Conservation (phyloP, 768 basidiomycete species). For the Lactarius pseudohatsudake region DNA sequence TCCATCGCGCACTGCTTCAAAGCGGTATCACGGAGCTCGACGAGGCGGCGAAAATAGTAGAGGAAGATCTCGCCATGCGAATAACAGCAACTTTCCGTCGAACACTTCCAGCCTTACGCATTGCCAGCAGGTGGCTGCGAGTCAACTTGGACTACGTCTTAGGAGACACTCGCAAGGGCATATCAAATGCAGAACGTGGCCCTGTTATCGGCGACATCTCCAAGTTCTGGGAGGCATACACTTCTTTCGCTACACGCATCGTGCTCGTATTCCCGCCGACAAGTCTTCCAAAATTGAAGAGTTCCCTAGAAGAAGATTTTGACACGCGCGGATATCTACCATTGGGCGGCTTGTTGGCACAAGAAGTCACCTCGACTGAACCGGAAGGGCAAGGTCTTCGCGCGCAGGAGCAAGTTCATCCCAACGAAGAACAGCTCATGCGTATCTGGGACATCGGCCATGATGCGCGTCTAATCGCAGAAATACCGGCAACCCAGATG, state of each 20-base stretch:
- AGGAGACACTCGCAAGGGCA: slow-evolving; percentile 23
- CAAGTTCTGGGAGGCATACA: slow-evolving; percentile 73
- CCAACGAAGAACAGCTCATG: slow-evolving; percentile 96
- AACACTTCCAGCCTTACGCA: slow-evolving; percentile 81
- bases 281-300: slow-evolving; percentile 54
- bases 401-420: slow-evolving; percentile 55
- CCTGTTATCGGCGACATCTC: slow-evolving; percentile 40
- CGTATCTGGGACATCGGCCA: slow-evolving; percentile 80
- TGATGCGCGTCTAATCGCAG: slow-evolving; percentile 60
- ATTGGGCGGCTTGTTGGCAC: slow-evolving; percentile 58
- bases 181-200: slow-evolving; percentile 27
- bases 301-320: slow-evolving; percentile 83
- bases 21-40: slow-evolving; percentile 63
- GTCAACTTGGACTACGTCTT: slow-evolving; percentile 50
- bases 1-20: slow-evolving; percentile 63
- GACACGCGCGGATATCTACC: slow-evolving; percentile 89
- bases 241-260: slow-evolving; percentile 62
- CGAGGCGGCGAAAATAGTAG: slow-evolving; percentile 53
- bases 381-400: slow-evolving; percentile 12
- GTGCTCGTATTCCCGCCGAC: slow-evolving; percentile 64
- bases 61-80: slow-evolving; percentile 67
- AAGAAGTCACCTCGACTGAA: slow-evolving; percentile 25
- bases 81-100: slow-evolving; percentile 88
- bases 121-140: slow-evolving; percentile 86
- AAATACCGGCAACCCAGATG: slow-evolving; percentile 19